Base-by-base conservation (phyloP, 192 early-diverging fungal species). In the Mortierella alpina region DNA sequence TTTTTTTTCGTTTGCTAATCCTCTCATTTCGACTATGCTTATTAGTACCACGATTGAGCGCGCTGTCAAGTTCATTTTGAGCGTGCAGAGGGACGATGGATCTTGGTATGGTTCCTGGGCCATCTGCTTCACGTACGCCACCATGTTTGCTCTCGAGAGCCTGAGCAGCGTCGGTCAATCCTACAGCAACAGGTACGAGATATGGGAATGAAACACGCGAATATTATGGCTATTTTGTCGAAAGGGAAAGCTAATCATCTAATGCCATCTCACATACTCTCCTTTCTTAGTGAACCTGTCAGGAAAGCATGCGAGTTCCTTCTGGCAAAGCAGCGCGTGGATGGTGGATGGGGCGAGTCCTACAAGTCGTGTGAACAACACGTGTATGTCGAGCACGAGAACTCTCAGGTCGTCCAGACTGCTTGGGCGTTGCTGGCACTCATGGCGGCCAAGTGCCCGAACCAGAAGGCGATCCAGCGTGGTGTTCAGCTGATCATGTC, bases 301-400 rank as follows among this genome's bases (percentile, higher is more conserved):
- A 88, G 86, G 71, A 85, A 85, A 45, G 98, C 91, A 2, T 99
- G 98, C 73, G 92, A 96, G n/a, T 98, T 98, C 75, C 64, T 99
- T 59, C 83, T 96, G 22, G 89, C 92, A 10, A 94, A 94, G 63
- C 98, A 99, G 88, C 86, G 90, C 55, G 80, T 61, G 13, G 98
- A 99, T 72, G 98, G 98, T 67, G 98, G 98, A 6, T 99, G 98
- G 98, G 98, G 98, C 68, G 98, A 99, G 84, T 83, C 90, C 13
- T 99, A 96, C 86, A 92, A 95, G 88, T 90, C 94, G 4, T 96
- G 92, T 68, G 95, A 95, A 73, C 75, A 82, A 8, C 84, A 72
- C 72, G 88, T 82, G 2, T 96, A 90, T 62, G 71, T 86, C 44
- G 85, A 90, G 49, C 90, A 93, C 62, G 80, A 82, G n/a, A 57